phyloP scores from a whole-genome alignment of 2,329 filamentous ascomycete species.

The Escovopsis weberi region DNA sequence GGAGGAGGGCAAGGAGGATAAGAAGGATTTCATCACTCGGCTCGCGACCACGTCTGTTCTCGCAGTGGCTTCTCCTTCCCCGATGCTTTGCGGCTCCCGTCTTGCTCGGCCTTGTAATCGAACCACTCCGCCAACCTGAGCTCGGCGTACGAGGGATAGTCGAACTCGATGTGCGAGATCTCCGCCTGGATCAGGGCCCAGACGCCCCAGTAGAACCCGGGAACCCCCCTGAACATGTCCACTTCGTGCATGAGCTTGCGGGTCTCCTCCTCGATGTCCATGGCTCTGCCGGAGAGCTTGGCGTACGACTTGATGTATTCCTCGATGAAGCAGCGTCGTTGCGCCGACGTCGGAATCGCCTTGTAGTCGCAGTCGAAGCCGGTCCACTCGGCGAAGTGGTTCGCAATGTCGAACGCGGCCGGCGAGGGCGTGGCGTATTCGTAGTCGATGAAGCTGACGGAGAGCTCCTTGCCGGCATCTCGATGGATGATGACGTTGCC shows the following conservation, averaged over 20 bases:
- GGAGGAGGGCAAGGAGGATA: too few relatives aligned
- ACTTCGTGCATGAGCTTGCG: constrained; percentile 64
- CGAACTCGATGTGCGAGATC: constrained; percentile 92
- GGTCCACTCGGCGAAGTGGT: constrained; percentile 97
- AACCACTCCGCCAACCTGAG: constrained; percentile 79
- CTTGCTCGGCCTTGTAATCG: constrained; percentile 68
- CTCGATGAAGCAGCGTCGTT: constrained; percentile 66
- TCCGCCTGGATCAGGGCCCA: constrained; percentile 92
- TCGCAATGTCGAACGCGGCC: constrained; percentile 89
- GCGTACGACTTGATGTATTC: constrained; percentile 73
- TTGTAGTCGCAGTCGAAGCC: constrained; percentile 90
- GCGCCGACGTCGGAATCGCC: constrained; percentile 61
- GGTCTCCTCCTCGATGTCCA: constrained; percentile 46
- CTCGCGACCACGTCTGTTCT: constrained; percentile 61
- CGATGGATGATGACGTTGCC: constrained; percentile 82
- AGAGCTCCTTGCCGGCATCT: constrained; percentile 19
- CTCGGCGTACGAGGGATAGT: constrained; percentile 88
- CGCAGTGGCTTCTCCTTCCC: constrained; percentile 54
- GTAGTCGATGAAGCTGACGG: constrained; percentile 82
- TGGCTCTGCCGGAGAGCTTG: constrained; percentile 26
- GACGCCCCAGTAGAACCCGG: constrained; percentile 83
- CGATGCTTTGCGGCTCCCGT: constrained; percentile 40
- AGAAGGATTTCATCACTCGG: too few relatives aligned
- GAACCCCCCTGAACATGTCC: constrained; percentile 74
- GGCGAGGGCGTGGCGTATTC: constrained; percentile 93